phyloP scores from a whole-genome alignment of 192 early-diverging fungal genomes.

The Entomortierella chlamydospora region DNA sequence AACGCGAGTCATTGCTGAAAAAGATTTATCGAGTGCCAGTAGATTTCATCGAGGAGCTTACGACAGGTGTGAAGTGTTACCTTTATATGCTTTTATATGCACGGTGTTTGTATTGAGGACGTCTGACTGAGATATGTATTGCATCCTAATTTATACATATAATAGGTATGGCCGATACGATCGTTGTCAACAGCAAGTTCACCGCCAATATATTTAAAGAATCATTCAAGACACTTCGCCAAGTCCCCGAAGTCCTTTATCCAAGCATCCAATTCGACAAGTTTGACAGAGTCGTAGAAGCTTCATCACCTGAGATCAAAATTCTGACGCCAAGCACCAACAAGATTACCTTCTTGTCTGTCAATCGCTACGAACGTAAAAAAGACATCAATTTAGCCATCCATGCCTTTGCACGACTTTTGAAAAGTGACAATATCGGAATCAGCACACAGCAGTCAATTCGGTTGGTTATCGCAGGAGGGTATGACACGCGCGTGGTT shows the following conservation, averaged over 20 bases:
- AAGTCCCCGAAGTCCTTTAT: constrained; percentile 78
- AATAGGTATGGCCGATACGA: constrained; percentile 84
- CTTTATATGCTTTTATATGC: neutral
- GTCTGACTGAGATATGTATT: too few relatives aligned
- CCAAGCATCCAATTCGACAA: constrained; percentile 84
- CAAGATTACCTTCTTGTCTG: constrained; percentile 73
- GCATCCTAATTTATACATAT: neutral
- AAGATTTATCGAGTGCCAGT: constrained; percentile 83
- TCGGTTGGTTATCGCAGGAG: constrained; percentile 84
- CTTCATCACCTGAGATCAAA: constrained; percentile 64
- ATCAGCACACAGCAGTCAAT: constrained; percentile 15
- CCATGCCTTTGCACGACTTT: constrained; percentile 69
- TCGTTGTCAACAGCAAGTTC: constrained; percentile 95
- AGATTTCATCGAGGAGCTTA: constrained; percentile 86
- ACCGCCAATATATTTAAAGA: constrained; percentile 78
- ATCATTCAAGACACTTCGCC: constrained; percentile 76
- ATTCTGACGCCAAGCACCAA: constrained; percentile 53
- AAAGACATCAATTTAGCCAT: constrained; percentile 90
- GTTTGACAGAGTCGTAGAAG: constrained; percentile 74
- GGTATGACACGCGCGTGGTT: constrained; percentile 84
- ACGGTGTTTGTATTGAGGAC: neutral
- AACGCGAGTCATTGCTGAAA: constrained; percentile 69
- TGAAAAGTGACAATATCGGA: constrained; percentile 49
- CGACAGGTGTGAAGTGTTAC: constrained; percentile 70
- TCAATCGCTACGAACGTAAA: constrained; percentile 98